Evolutionary conservation across 768 basidiomycete species (phyloP), one percentile per base, ranked within the genome.

Genomic region (Pseudohyphozyma bogoriensis): DNA sequence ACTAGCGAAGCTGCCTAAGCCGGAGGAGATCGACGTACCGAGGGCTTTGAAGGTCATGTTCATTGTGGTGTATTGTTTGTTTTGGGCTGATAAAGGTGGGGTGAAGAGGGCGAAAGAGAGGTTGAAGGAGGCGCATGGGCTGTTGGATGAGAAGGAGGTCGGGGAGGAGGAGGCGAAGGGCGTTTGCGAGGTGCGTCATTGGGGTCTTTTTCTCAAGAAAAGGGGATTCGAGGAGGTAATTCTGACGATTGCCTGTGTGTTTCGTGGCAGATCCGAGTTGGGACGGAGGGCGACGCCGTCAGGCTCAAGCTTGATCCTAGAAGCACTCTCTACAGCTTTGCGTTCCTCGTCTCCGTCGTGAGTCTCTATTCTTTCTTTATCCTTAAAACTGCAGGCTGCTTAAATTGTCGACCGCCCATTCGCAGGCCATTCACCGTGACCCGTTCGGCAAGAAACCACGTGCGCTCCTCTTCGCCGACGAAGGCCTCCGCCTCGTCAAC

Each of bases 391-490:
- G 5, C 1, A 22, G 16, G 7, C 40, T 22, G 8, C 9, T n/a
- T 42, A 20, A 42, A 3, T 18, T 20, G n/a, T n/a, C n/a, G n/a
- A n/a, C n/a, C n/a, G 15, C 5, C 18, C 15, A 8, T 20, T 16
- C 39, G 11, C 29, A 50, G 52, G 53, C 53, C 39, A 39, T 55
- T 10, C 53, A 55, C 26, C 53, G 53, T 28, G 53, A 55, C 16
- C 53, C 53, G 5, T 55, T 40, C 26, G 53, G 53, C 5, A 29
- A n/a, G 22, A 42, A 29, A 28, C 53, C 53, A 6, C 37, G 53
- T 6, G 24, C 37, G 26, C 22, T 29, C 18, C 28, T 40, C 18
- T 55, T 55, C 26, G 53, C 39, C 26, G 28, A 40, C 39, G 53
- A 55, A 29, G 53, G 53, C 5, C 39, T 55, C 12, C n/a, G 29